Evolutionary conservation across 768 basidiomycete genomes (phyloP).

Genomic region (Serendipita sp.): DNA sequence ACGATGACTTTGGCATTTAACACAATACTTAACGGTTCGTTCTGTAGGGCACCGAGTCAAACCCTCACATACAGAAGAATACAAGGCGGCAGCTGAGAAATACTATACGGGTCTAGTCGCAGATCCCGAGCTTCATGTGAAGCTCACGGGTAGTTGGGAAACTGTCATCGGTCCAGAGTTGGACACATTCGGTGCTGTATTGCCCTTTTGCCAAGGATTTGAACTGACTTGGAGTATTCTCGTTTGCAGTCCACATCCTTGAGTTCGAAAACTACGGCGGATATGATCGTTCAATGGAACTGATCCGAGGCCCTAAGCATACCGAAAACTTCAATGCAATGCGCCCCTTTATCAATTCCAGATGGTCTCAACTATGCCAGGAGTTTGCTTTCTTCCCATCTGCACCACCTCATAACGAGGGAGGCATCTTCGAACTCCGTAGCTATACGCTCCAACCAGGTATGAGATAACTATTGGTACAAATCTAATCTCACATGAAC

Average conservation of each 20-base stretch:
- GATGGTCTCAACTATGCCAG: conserved; percentile 66
- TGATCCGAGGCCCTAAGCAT: conserved; percentile 43
- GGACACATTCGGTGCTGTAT: conserved; percentile 53
- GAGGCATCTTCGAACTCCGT: conserved; percentile 88
- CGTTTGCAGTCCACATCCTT: conserved; percentile 43
- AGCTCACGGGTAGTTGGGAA: conserved; percentile 91
- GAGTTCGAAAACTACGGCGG: conserved; percentile 92
- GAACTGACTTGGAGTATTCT: background rate
- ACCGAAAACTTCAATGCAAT: conserved; percentile 50
- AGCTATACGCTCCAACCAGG: conserved; percentile 39
- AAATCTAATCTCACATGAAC: conserved; percentile 11
- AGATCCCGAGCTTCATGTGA: conserved; percentile 58
- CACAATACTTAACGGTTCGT: too few species aligned
- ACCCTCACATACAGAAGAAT: conserved; percentile 64
- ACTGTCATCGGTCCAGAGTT: conserved; percentile 65
- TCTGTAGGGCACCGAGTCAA: conserved; percentile 65
- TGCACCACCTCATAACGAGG: conserved; percentile 67
- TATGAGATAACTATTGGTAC: conserved; percentile 7
- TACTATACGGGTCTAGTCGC: conserved; percentile 73
- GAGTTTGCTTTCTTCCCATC: conserved; percentile 95
- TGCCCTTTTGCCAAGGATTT: conserved; percentile 18
- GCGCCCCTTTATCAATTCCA: conserved; percentile 57
- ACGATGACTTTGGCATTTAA: too few species aligned
- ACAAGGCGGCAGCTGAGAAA: conserved; percentile 72
- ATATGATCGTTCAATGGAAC: conserved; percentile 56